Evolutionary conservation across 2,329 filamentous ascomycete species (phyloP).

Genomic region (Colletotrichum simmondsii): DNA sequence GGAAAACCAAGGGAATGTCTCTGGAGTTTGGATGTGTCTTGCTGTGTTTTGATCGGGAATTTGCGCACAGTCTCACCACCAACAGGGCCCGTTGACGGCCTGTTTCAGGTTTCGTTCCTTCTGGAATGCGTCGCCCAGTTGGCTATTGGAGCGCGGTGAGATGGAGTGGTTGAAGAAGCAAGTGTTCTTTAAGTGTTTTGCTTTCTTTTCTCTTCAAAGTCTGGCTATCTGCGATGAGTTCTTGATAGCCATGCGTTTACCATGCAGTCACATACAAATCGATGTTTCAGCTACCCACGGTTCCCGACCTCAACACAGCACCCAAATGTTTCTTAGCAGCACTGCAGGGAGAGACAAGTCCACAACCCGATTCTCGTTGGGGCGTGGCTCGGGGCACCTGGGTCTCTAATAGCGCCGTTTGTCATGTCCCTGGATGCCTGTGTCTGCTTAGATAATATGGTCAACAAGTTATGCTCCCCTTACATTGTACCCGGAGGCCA

Average conservation of each 20-base stretch:
- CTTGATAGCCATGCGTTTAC: background rate
- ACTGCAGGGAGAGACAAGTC: background rate
- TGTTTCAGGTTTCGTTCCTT: slow-evolving; percentile 31
- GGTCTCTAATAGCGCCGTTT: slow-evolving; percentile 4
- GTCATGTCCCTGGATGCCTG: background rate
- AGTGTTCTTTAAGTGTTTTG: background rate
- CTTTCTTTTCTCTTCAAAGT: background rate
- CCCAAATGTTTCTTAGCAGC: background rate
- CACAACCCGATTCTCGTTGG: background rate
- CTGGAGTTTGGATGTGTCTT: background rate
- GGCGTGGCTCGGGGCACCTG: slow-evolving; percentile 6
- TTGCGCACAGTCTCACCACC: slow-evolving; percentile 23
- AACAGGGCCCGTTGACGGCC: background rate
- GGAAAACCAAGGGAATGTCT: background rate
- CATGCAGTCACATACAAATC: background rate
- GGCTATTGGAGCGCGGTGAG: background rate
- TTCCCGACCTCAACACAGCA: background rate
- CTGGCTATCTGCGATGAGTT: background rate
- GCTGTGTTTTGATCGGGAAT: background rate
- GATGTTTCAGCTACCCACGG: background rate
- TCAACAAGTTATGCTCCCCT: background rate
- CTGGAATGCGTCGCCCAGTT: slow-evolving; percentile 6
- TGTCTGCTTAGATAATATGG: slow-evolving; percentile 13
- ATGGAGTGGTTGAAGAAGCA: slow-evolving; percentile 7
- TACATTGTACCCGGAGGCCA: background rate